A percentile compares a stretch with the other conserved stretches of the same genome.
phyloP scores from a whole-genome alignment of 257 asterid genomes.

The Salvia hispanica region DNA sequence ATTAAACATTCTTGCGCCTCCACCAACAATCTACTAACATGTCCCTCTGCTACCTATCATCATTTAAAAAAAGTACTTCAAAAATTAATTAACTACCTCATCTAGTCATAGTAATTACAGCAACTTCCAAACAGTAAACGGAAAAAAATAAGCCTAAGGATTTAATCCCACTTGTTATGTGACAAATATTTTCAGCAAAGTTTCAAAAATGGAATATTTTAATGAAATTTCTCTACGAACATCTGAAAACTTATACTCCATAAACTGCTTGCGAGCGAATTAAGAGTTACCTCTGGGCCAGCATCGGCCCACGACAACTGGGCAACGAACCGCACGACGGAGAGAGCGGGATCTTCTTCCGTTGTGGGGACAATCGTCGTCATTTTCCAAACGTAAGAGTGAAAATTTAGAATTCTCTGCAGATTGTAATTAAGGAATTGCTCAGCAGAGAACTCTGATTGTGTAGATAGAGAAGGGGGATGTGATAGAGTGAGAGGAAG shows the following conservation, averaged over 20 bases:
- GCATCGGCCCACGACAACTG: constrained; percentile 71
- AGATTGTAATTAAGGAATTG: constrained; percentile 10
- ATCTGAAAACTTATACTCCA: background rate
- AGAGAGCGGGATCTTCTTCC: constrained; percentile 83
- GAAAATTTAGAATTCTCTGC: constrained; percentile 20
- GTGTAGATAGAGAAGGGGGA: background rate
- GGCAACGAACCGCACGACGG: constrained; percentile 83
- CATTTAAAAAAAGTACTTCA: background rate
- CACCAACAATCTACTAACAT: constrained; percentile 64
- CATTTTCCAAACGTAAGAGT: constrained; percentile 38
- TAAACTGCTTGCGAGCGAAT: background rate
- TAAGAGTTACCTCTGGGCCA: too few species aligned
- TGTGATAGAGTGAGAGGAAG: background rate
- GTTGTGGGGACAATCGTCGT: constrained; percentile 89
- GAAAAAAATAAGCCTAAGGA: background rate
- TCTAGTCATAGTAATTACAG: background rate
- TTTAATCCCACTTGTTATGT: background rate
- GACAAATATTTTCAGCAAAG: background rate
- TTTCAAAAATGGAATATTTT: background rate
- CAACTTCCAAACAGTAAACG: background rate
- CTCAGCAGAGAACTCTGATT: constrained; percentile 39
- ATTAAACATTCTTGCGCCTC: constrained; percentile 84
- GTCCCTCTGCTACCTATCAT: constrained; percentile 83
- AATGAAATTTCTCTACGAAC: constrained; percentile 12
- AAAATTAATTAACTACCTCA: background rate